Evolutionary conservation across 148 eudicot species (phyloP), one percentile per base, ranked within the genome.

Genomic region (Spergularia bocconei): DNA sequence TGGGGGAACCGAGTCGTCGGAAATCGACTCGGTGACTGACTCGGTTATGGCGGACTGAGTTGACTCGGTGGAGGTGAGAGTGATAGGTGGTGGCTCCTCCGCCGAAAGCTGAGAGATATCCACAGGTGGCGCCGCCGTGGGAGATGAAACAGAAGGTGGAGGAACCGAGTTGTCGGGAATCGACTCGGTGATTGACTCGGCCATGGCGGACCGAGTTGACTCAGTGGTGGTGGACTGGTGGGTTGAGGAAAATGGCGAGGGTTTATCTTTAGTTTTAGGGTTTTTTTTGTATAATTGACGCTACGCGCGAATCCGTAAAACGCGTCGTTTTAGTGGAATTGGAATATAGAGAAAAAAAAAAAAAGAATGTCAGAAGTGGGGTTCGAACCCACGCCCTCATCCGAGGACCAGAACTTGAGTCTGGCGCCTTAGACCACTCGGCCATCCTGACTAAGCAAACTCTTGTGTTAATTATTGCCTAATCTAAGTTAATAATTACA

Each of bases 391-490:
- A 76, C 83, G 83, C 83, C 83, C 83, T 80, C 83, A 20, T 48
- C 1, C 64, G 79, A 76, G 60, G 82, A 80, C 83, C 75, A 79
- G 82, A 79, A 79, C 82, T 79, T 79, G 82, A 79, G 82, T 79
- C 78, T 79, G 82, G 82, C 78, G 78, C 82, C 82, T 79, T 79
- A 79, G 82, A 79, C 82, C 82, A 79, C 82, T 79, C 82, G 82
- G 83, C 83, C 83, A 76, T 76, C 83, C 79, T 80, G 79, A 80
- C 82, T 1, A 23, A n/a, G 14, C 38, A 17, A 15, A 2, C 15
- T 23, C 2, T 21, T 61, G 6, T 25, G 48, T 44, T 6, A 44
- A 4, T 2, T 2, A 8, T 6, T 44, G 0, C 48, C 0, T 9
- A 44, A 44, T 44, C 10, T 44, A 44, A 44, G 0, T 44, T 44